These are phyloP conservation scores for Mentha longifolia DNA, from an alignment of 257 asterid species.

Conservation along the genomic window DNA sequence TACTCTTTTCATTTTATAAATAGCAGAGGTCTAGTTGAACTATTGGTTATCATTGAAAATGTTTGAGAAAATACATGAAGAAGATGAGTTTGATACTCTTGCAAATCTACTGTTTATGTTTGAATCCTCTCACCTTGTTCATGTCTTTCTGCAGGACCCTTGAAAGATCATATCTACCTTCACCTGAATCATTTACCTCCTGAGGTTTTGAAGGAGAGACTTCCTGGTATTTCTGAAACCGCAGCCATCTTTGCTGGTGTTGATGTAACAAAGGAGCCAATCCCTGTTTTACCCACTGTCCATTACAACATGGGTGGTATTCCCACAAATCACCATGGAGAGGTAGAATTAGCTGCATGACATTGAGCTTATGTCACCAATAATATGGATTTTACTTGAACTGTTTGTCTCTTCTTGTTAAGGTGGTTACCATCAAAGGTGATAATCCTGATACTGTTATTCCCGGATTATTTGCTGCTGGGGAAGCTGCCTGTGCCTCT, in stretches of 20 bases:
- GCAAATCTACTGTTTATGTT: slow-evolving; percentile 12
- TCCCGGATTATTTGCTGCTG: slow-evolving; percentile 98
- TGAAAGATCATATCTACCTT: slow-evolving; percentile 94
- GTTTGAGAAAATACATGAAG: slow-evolving; percentile 12
- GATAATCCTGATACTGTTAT: slow-evolving; percentile 71
- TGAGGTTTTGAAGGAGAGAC: slow-evolving; percentile 96
- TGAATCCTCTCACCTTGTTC: slow-evolving; percentile 21
- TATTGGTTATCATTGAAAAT: slow-evolving; percentile 11
- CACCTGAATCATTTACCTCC: slow-evolving; percentile 98
- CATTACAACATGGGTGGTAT: slow-evolving; percentile 99
- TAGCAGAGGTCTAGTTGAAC: slow-evolving; percentile 2
- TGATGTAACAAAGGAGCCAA: slow-evolving; percentile 96
- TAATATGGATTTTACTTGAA: slow-evolving; percentile 3
- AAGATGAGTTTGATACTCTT: not conserved
- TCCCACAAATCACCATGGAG: slow-evolving; percentile 94
- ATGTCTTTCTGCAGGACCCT: slow-evolving; percentile 60
- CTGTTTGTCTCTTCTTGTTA: slow-evolving; percentile 31
- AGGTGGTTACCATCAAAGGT: slow-evolving; percentile 83
- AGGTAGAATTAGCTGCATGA: slow-evolving; percentile 54
- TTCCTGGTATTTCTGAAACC: slow-evolving; percentile 98
- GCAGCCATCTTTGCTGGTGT: slow-evolving; percentile 99
- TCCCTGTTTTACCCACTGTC: slow-evolving; percentile 97
- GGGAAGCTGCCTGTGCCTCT: slow-evolving; percentile 99
- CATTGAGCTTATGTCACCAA: slow-evolving; percentile 19
- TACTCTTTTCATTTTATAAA: not conserved